Base-by-base conservation (phyloP, 139 green algal genomes). In the Closterium sp. region DNA sequence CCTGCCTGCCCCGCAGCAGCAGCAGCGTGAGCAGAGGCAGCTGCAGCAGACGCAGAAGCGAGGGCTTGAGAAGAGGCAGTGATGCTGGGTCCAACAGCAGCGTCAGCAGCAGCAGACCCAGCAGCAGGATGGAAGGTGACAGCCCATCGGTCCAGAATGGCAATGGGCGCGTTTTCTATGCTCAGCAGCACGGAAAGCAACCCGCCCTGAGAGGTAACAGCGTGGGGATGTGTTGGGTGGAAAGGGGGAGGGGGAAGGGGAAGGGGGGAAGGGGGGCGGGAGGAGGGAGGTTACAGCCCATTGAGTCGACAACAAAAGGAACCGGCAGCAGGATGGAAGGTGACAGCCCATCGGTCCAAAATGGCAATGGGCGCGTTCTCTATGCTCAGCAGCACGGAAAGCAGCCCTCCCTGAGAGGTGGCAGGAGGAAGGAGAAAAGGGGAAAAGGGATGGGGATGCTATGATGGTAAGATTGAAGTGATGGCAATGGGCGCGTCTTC, bases 141-240 rank as follows among this genome's bases (percentile, higher is more conserved):
- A 2, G 45, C 30, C 96, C 96, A 98, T 38, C 97, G 94, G 95
- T 98, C 97, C 45, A 98, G 91, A 29, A 95, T 90, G 6, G 91
- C 79, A 9, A 96, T 62, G 2, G 94, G 93, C 45, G 96, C 95
- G 1, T 94, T 89, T 34, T 96, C 95, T 38, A 98, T 92, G 86
- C 97, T 96, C 27, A 91, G 32, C 92, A 98, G 92, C 32, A 97
- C 21, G 0, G 28, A n/a, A 1, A 21, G 21, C 86, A 94, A 45
- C n/a, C 91, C 91, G 22, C 86, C 86, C 38, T 88, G 86, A 30
- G 10, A 29, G 27, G 27, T 29, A 86, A 86, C 21, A 86, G 22
- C 24, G 4, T 86, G 73, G 73, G 24, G 3, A 86, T 28, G 38
- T 45, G 4, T 45, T 45, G 32, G 32, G 32, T 38, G 32, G 32